phyloP scores from a whole-genome alignment of 768 basidiomycete genomes.

The Mycena capillaripes region DNA sequence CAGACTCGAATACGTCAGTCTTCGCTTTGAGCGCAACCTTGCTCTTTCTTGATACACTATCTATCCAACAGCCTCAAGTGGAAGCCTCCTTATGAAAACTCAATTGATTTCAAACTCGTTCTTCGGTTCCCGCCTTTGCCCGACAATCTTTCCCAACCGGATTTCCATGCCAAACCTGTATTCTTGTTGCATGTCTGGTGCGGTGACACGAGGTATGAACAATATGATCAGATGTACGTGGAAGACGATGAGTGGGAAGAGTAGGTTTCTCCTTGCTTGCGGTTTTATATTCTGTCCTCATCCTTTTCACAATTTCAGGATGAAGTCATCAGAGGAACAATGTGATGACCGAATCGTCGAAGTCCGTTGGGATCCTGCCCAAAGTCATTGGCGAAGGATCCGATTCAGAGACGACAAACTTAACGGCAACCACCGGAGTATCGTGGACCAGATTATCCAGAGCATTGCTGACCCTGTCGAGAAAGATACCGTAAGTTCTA shows the following conservation, averaged over 20 bases:
- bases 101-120: constrained; percentile 96
- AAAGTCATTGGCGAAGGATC: constrained; percentile 88
- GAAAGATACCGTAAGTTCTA: constrained; percentile 83
- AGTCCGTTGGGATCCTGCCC: constrained; percentile 86
- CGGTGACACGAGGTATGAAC: constrained; percentile 75
- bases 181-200: constrained; percentile 89
- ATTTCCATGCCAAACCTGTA: constrained; percentile 87
- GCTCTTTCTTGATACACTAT: neutral
- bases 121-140: constrained; percentile 88
- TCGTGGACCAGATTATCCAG: constrained; percentile 90
- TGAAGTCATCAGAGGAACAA: constrained; percentile 89
- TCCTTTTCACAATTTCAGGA: constrained; percentile 57
- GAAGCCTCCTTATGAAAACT: constrained; percentile 99
- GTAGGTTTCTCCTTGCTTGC: constrained; percentile 76
- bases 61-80: constrained; percentile 84
- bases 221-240: constrained; percentile 88
- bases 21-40: neutral
- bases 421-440: constrained; percentile 87
- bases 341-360: constrained; percentile 95
- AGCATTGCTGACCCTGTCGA: constrained; percentile 97
- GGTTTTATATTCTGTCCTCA: constrained; percentile 15
- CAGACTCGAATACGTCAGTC: constrained; percentile 89
- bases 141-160: constrained; percentile 70
- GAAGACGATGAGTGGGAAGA: constrained; percentile 94
- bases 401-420: constrained; percentile 96